phyloP scores from a whole-genome alignment of 2,329 filamentous ascomycete genomes.

The Apiospora phragmitis region DNA sequence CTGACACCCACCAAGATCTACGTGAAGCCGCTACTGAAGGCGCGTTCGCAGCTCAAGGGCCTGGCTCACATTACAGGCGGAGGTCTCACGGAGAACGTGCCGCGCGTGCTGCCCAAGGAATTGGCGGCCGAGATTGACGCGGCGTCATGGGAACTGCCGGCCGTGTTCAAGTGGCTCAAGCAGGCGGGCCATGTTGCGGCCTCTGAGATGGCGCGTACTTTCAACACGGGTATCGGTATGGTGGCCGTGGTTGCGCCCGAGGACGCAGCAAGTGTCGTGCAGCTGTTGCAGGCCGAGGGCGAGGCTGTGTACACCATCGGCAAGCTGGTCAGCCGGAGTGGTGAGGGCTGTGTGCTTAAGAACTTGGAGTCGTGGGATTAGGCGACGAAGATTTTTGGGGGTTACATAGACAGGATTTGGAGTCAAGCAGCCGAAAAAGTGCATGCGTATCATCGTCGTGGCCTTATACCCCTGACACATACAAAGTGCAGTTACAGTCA shows the following conservation, averaged over 20 bases:
- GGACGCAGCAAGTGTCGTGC: conserved; percentile 61
- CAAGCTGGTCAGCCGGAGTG: conserved; percentile 60
- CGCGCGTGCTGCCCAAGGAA: conserved; percentile 80
- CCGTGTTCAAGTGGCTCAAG: conserved; percentile 88
- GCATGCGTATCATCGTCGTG: neutral
- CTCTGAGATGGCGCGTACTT: conserved; percentile 84
- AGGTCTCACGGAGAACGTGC: conserved; percentile 90
- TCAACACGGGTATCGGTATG: conserved; percentile 96
- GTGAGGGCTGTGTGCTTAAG: conserved; percentile 62
- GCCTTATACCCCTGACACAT: neutral
- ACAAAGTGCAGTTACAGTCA: neutral
- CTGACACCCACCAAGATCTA: conserved; percentile 93
- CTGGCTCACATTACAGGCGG: conserved; percentile 97
- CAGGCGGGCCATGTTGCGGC: conserved; percentile 67
- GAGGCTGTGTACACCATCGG: conserved; percentile 81
- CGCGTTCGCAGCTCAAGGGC: conserved; percentile 73
- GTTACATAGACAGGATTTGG: neutral
- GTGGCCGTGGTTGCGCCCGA: conserved; percentile 74
- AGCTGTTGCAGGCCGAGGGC: conserved; percentile 63
- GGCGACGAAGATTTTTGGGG: conserved; percentile 9
- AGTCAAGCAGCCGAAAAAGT: neutral
- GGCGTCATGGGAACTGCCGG: conserved; percentile 70
- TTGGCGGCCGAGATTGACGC: conserved; percentile 83
- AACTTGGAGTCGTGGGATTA: conserved; percentile 51
- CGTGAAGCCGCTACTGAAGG: conserved; percentile 75